Conservation (phyloP, 2,329 filamentous ascomycete species). For the Aspergillaceae sp. region DNA sequence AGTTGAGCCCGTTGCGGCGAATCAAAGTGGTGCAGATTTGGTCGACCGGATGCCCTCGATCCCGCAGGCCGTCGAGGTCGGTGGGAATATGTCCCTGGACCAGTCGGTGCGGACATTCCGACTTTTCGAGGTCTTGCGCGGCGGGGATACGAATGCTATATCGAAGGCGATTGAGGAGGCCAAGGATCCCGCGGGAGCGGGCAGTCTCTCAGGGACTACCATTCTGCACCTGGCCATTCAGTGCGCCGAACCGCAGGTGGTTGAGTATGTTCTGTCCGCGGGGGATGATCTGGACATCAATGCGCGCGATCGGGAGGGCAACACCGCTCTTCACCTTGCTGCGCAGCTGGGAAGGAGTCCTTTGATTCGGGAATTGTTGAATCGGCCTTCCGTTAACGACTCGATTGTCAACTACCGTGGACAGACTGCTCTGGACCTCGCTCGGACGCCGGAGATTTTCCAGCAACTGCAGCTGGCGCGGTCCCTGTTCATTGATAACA, state of each 20-base stretch:
- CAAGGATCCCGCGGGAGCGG: constrained; percentile 43
- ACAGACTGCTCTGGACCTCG: constrained; percentile 77
- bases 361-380: constrained; percentile 74
- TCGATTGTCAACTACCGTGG: constrained; percentile 75
- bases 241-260: constrained; percentile 83
- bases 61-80: constrained; percentile 18
- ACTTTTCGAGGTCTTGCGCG: constrained; percentile 84
- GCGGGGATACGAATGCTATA: constrained; percentile 83
- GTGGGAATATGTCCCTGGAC: constrained; percentile 56
- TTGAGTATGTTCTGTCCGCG: constrained; percentile 83
- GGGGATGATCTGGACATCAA: constrained; percentile 73
- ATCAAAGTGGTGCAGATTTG: constrained; percentile 14
- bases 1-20: constrained; percentile 20
- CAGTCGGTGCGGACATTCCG: constrained; percentile 92
- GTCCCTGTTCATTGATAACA: constrained; percentile 80
- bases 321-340: constrained; percentile 84
- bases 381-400: constrained; percentile 79
- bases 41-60: constrained; percentile 27
- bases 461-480: constrained; percentile 85
- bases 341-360: constrained; percentile 70
- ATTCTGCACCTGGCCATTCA: constrained; percentile 91
- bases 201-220: constrained; percentile 59
- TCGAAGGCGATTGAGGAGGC: constrained; percentile 65
- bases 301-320: constrained; percentile 83
- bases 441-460: constrained; percentile 88